Evolutionary conservation across 2,329 filamentous ascomycete genomes (phyloP).

Genomic region (Exophiala bonariae): DNA sequence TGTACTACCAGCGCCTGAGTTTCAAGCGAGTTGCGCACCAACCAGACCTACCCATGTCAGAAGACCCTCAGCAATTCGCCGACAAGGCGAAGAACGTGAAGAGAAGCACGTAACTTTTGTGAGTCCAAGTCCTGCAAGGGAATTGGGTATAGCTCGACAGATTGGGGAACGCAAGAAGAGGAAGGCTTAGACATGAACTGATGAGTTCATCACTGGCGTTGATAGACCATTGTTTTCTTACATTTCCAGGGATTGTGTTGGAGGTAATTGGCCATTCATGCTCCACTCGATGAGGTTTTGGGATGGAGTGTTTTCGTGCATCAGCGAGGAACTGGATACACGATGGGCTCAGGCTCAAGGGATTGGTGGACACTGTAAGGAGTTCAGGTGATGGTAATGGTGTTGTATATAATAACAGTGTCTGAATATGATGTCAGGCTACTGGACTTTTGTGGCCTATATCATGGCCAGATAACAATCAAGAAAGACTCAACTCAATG

Average conservation of each 20-base stretch:
- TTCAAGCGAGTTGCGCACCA: constrained; percentile 39
- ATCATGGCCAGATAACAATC: constrained; percentile 6
- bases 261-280: constrained; percentile 2
- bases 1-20: constrained; percentile 20
- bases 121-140: constrained; percentile 33
- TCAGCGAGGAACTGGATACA: constrained; percentile 16
- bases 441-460: too few relatives aligned
- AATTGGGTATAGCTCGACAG: constrained; percentile 12
- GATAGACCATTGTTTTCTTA: constrained; percentile 12
- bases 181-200: constrained; percentile 8
- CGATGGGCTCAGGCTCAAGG: neutral
- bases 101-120: constrained; percentile 40
- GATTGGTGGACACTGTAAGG: constrained; percentile 1
- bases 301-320: constrained; percentile 3
- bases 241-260: constrained; percentile 7
- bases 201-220: neutral
- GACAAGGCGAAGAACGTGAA: constrained; percentile 33
- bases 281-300: neutral
- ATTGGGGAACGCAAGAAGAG: constrained; percentile 18
- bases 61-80: constrained; percentile 33
- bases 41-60: constrained; percentile 33
- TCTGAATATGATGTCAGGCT: too few relatives aligned
- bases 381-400: constrained; percentile 2
- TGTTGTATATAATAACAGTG: constrained; percentile 11
- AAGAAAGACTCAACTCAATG: constrained; percentile 22